Evolutionary conservation across 768 basidiomycete genomes (phyloP).

Genomic region (Hygrocybe coccinea): DNA sequence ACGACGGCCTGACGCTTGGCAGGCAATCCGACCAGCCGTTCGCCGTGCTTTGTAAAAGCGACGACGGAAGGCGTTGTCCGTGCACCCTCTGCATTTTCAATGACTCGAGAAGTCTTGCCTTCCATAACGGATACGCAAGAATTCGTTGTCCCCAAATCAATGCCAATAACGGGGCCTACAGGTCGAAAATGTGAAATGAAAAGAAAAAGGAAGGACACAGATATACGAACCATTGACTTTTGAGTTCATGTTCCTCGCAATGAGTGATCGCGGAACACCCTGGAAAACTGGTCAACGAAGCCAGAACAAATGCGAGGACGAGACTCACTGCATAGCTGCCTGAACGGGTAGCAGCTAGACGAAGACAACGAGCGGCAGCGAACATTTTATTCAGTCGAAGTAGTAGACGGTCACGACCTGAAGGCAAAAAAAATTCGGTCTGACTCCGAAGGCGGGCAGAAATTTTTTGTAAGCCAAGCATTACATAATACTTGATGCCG

Average conservation of each 20-base stretch:
- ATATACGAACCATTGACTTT: slow-evolving; percentile 72
- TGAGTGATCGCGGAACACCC: slow-evolving; percentile 65
- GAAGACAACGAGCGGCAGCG: slow-evolving; percentile 60
- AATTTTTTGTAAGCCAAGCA: neutral
- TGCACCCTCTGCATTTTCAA: slow-evolving; percentile 97
- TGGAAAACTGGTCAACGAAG: slow-evolving; percentile 22
- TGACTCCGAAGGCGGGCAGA: slow-evolving; percentile 23
- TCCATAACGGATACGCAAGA: slow-evolving; percentile 95
- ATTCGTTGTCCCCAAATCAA: slow-evolving; percentile 93
- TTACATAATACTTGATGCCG: neutral
- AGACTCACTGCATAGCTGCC: slow-evolving; percentile 59
- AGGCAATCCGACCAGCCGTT: slow-evolving; percentile 91
- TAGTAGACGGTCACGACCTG: too few relatives aligned
- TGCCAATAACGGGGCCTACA: slow-evolving; percentile 85
- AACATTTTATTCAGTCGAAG: slow-evolving; percentile 59
- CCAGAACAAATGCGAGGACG: neutral
- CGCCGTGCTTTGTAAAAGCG: slow-evolving; percentile 97
- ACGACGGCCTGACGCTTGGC: slow-evolving; percentile 97
- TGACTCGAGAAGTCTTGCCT: slow-evolving; percentile 88
- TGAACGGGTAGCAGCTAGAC: slow-evolving; percentile 52
- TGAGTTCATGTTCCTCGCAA: slow-evolving; percentile 92
- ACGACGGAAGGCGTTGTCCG: slow-evolving; percentile 98
- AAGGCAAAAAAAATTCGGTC: too few relatives aligned
- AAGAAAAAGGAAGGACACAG: slow-evolving; percentile 3
- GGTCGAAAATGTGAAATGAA: neutral